Evolutionary conservation across 2,329 filamentous ascomycete genomes (phyloP), one percentile per base, ranked within the genome.

Genomic region (Colletotrichum sp.): DNA sequence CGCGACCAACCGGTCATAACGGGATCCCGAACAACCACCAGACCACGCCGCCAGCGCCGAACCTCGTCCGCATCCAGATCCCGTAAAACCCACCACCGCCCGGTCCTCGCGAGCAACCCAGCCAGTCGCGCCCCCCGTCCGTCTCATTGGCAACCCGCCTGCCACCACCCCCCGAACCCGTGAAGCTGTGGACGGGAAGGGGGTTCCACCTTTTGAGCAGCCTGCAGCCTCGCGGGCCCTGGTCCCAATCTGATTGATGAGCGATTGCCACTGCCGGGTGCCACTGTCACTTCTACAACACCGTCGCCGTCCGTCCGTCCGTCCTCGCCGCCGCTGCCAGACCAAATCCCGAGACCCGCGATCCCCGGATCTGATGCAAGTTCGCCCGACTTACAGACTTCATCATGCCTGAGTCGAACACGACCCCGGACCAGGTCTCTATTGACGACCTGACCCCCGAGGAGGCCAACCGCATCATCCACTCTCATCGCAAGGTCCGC

Each of bases 401-500:
- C 73, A 76, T 78, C 81, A 89, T 89, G 88, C 81, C 86, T 76
- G 87, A 89, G 72, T 83, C 85, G 76, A 83, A 86, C 68, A 84
- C 86, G 68, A 84, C 85, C 68, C 86, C 89, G 69, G 86, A 86
- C 77, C 84, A 86, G 80, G 84, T 86, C 77, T 84, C 86, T 67
- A 83, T 92, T 77, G 89, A 92, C 81, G 88, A 91, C 80, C 86
- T 92, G 81, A 92, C 90, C 63, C 89, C 91, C 12, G 92, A 93
- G 82, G 92, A 93, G 84, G 92, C 91, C 78, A 93, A 87, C 81
- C 90, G 91, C 80, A 93, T 93, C 84, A 93, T 93, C 79, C 92
- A 93, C 82, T 93, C 91, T 68, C 92, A 93, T 82, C 90, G 92
- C 79, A 93, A 93, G 83, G 92, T 93, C 72, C 89, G 92, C 81